A percentile compares a stretch with the other conserved stretches of the same genome.
These are phyloP conservation scores for Eragrostis nindensis DNA, from an alignment of 176 grass and related monocot genomes.

Conservation along the genomic window DNA sequence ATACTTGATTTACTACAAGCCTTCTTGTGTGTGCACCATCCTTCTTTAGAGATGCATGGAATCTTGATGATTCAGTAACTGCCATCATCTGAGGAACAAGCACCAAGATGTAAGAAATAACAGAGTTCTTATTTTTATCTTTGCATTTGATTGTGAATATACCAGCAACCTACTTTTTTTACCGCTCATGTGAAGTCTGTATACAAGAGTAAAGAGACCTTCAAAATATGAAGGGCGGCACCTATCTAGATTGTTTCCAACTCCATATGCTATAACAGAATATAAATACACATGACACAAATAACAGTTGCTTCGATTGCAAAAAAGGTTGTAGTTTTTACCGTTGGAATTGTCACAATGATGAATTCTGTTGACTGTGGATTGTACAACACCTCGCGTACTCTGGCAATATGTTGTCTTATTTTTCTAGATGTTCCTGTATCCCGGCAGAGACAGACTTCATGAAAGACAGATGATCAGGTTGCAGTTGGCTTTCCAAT, in stretches of 20 bases:
- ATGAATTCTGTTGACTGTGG: constrained; percentile 40
- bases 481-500: neutral
- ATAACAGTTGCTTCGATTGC: constrained; percentile 1
- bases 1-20: constrained; percentile 55
- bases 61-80: constrained; percentile 55
- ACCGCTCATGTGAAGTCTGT: neutral
- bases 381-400: constrained; percentile 23
- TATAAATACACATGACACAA: neutral
- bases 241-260: neutral
- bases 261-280: neutral
- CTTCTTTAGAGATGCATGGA: constrained; percentile 55
- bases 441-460: neutral
- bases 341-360: constrained; percentile 37
- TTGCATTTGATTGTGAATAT: neutral
- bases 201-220: neutral
- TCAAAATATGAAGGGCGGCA: neutral
- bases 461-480: constrained; percentile 26
- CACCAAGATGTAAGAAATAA: neutral
- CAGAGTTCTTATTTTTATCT: neutral
- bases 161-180: neutral
- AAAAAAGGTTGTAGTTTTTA: constrained; percentile 13
- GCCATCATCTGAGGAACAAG: constrained; percentile 51
- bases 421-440: neutral
- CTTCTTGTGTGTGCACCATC: constrained; percentile 45
- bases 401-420: constrained; percentile 2